A percentile compares a stretch with the other conserved stretches of the same genome.
Evolutionary conservation across 345 rosid species (phyloP).

Genomic region (Brassica napus): Da-Ae NC_063446.1:5332001-5332500

Average conservation of each 20-base stretch:
- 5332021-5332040: no score
- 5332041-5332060: background rate
- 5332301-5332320: background rate
- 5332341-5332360: background rate
- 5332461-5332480: background rate
- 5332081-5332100: background rate
- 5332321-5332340: background rate
- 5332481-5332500: slow-evolving; percentile 3
- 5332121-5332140: background rate
- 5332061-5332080: background rate
- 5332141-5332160: background rate
- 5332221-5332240: background rate
- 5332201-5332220: background rate
- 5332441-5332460: background rate
- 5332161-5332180: background rate
- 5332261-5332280: background rate
- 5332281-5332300: background rate
- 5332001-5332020: no score
- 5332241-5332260: background rate
- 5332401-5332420: background rate
- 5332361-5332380: slow-evolving; percentile 1
- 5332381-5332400: background rate
- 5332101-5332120: background rate
- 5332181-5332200: background rate
- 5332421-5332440: background rate